Evolutionary conservation across 2,329 filamentous ascomycete species (phyloP), one percentile per base, ranked within the genome.

Genomic region (Aspergillus eucalypticola): DNA sequence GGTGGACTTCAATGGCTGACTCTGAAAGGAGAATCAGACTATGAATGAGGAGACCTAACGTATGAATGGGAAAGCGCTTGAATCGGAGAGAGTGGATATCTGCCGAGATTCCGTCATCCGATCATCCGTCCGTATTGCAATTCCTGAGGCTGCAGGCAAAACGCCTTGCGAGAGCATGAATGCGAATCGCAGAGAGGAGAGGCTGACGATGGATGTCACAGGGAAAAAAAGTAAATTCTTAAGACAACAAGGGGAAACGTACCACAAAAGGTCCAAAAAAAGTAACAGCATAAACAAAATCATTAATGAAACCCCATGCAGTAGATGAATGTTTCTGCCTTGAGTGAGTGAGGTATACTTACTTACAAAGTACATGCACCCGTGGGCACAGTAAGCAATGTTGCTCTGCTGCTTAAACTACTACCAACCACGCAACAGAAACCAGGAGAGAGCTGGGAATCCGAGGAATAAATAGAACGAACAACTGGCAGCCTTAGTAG

Each of bases 91-190:
- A 21, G 41, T 44, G 41, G 41, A 44, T 23, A 23, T 44, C 41
- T 44, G 41, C 46, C 46, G 27, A 50, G 46, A 32, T 32, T 50
- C 46, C 46, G 46, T 50, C 46, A 50, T 50, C 46, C 46, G 46
- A 50, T 50, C 46, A 50, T 39, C 54, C 49, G 46, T 19, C 53
- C 27, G 25, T 29, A n/a, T 15, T 50, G 46, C 8, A 50, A 50
- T 50, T 32, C 8, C 46, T 50, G 46, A 29, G 46, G 46, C 46
- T 50, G 46, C 23, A 27, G 27, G 46, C 44, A 49, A 15, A 21
- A 49, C 44, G 44, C 44, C 44, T 15, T 49, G 44, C 23, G 46
- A 29, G 46, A n/a, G 23, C n/a, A 27, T 17, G 46, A 35, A 35
- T 2, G 23, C 25, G 46, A 56, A 44, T 23, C 7, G 17, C 11